Base-by-base conservation (phyloP, 495 filamentous ascomycete genomes). In the Tuber umbilicatum region DNA sequence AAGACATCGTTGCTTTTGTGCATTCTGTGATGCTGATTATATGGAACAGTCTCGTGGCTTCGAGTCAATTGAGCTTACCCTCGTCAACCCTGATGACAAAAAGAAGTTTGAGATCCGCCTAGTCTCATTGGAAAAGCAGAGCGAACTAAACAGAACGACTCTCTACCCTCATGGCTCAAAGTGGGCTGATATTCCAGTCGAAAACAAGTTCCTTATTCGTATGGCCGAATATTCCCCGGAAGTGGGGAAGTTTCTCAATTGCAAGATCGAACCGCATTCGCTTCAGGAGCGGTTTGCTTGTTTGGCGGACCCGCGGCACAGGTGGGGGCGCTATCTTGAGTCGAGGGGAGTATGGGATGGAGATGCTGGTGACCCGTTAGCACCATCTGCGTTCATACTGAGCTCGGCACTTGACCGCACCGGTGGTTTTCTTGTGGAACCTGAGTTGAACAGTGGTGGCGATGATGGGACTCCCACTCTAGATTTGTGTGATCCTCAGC, bases 81-180 rank as follows among this genome's bases (percentile, higher is more conserved):
- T 80, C 19, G 70, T 80, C 43, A 45, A 80, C 43, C 73, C 78
- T 17, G 73, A 80, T 37, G 78, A 74, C 7, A 80, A 77, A 68
- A 78, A 64, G 12, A 79, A 77, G n/a, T 80, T 80, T 70, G 78
- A 80, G 21, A 76, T 80, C 31, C 80, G 80, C 17, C 68, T 80
- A 23, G 77, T 80, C 55, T 69, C 78, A 19, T 19, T 80, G 19
- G 70, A 77, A 39, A 76, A 74, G 37, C 78, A 80, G 70, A 60
- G 69, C 16, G 74, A 76, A 5, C 43, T 79, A 23, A 60, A 55
- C 35, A 79, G 78, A 21, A 80, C 78, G 19, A 80, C 78, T 41
- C n/a, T 79, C 16, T 80, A 74, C 72, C 70, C 70, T 4, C 68
- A 67, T 35, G 71, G 69, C 45, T 76, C 70, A 12, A 80, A 72